Evolutionary conservation across 768 basidiomycete species (phyloP), one percentile per base, ranked within the genome.

Genomic region (Cystobasidium tubakii): DNA sequence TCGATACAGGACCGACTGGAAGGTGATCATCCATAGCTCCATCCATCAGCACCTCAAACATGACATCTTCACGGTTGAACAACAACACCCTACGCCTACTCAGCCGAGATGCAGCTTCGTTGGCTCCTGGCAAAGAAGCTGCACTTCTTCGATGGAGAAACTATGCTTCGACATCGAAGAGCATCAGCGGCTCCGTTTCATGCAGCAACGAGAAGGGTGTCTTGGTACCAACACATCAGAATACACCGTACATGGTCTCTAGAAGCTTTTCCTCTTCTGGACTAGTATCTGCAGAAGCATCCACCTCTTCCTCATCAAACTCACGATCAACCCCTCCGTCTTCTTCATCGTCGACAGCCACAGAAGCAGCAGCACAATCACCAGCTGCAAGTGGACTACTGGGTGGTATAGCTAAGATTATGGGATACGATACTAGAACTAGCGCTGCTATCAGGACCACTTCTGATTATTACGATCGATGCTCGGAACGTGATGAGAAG

Each of bases 391-490:
- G 15, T 36, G 57, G 57, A 4, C 27, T 66, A 31, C 36, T 74
- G 43, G 39, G 39, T 7, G 54, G 66, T 21, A 60, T 84, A 53
- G 82, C 82, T n/a, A 80, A 78, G 69, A 42, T 83, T 53, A 78
- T 84, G 73, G 84, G 84, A 6, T 83, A 83, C 76, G 81, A 83
- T 76, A 78, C 81, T 23, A 77, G 79, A 67, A 80, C 81, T 9
- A 76, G 76, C 10, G 83, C 82, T 15, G 83, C 83, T 2, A 83
- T 84, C 62, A 62, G 84, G 13, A 83, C 82, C 72, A 82, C 83
- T 57, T 80, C 81, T 13, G 77, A 81, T 66, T 82, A 83, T 79
- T 82, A 83, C 77, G 81, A 81, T 55, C 78, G 80, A 25, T 81
- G 82, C 31, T 82, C 83, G 6, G 81, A 83, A 66, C 77, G 81